Evolutionary conservation across 768 basidiomycete species (phyloP), one percentile per base, ranked within the genome.

Genomic region (Leccinum variicolor): DNA sequence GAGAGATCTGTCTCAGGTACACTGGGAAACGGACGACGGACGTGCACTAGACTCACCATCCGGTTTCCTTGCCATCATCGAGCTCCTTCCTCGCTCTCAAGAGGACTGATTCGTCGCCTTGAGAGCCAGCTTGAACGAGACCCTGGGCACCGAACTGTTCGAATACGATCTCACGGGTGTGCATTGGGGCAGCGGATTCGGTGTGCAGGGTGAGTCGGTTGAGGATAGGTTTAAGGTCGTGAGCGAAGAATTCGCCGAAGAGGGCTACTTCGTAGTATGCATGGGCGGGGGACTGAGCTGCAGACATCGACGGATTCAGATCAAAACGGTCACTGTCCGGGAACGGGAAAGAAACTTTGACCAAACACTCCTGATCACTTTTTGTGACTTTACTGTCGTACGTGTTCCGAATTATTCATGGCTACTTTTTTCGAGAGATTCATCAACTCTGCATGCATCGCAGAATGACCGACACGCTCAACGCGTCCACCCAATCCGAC

Each of bases 241-340:
- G 80, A 31, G 89, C 71, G 61, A 87, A 89, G 76, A 92, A 91
- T 66, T 90, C 89, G 59, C 88, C 90, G 55, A 87, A 90, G 60
- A 92, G 83, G 0, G 88, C 87, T 56, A 92, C 87, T 76, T 92
- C 90, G 67, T 92, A 92, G 70, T 90, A 92, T 53, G 79, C 80
- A 66, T 87, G 84, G 11, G 76, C 73, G 34, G 75, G 68, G 43
- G 73, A 68, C 26, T 63, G 64, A 29, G 64, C 61, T 25, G 65
- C 41, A 54, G 63, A 66, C 66, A 67, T 73, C 19, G 34, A 52
- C 29, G 11, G 29, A 39, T 48, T 14, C 33, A 54, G 21, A 19
- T 28, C 14, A 49, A 21, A 39, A 29, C 29, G 29, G 29, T 29
- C 29, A 29, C n/a, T n/a, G n/a, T 29, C 10, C 29, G 11, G 25